A percentile compares a stretch with the other conserved stretches of the same genome.
These are phyloP conservation scores for Paracorniculantispora psalliotae DNA, from an alignment of 2,329 filamentous ascomycete genomes.

Conservation along the genomic window DNA sequence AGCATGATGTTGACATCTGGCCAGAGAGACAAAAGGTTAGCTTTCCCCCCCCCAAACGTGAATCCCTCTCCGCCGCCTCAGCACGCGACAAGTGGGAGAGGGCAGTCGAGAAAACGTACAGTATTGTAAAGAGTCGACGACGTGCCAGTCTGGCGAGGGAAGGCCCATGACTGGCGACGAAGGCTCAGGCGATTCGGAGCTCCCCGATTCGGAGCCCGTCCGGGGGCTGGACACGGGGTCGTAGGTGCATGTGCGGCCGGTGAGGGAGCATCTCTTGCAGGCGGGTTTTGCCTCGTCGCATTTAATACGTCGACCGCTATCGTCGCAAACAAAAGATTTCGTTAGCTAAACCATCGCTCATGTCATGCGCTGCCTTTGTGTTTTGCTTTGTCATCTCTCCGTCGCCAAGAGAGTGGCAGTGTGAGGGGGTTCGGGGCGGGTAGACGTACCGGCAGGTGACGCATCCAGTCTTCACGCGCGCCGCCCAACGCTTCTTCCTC, in stretches of 20 bases:
- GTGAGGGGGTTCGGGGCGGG: no score
- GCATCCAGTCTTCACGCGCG: no score
- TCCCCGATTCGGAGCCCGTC: no score
- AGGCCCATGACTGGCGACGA: background rate
- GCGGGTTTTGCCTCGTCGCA: conserved; percentile 46
- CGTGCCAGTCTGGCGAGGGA: background rate
- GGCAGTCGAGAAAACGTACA: background rate
- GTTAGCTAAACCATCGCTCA: no score
- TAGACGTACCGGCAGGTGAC: no score
- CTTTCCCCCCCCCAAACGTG: background rate
- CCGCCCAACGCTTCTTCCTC: no score
- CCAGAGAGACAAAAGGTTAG: background rate
- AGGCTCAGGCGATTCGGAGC: no score
- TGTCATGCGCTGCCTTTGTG: no score
- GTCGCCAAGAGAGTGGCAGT: no score
- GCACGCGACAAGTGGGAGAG: background rate
- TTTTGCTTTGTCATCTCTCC: no score
- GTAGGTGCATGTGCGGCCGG: conserved; percentile 39
- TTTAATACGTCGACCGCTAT: conserved; percentile 48
- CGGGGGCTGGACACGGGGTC: background rate
- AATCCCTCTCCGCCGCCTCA: background rate
- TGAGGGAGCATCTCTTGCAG: conserved; percentile 44
- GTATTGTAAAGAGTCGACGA: background rate
- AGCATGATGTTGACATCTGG: background rate
- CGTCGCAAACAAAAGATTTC: no score